A percentile compares a stretch with the other conserved stretches of the same genome.
Evolutionary conservation across 306 rosid genomes (phyloP).

Genomic region (Parietaria judaica): DNA sequence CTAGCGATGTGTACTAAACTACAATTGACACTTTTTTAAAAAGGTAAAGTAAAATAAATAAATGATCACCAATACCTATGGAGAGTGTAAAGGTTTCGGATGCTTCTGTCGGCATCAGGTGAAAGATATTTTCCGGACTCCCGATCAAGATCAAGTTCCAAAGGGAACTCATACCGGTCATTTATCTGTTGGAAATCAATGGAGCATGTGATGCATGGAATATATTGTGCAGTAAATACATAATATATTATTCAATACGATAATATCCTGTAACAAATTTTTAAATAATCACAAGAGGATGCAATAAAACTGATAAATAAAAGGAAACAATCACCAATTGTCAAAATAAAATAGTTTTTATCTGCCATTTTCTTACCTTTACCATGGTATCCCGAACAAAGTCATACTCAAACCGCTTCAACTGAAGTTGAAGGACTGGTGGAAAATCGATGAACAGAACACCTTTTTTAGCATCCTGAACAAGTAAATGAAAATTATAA

Average conservation of each 20-base stretch:
- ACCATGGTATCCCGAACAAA: slow-evolving; percentile 98
- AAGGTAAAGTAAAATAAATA: neutral
- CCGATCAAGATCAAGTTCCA: slow-evolving; percentile 94
- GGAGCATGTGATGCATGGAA: slow-evolving; percentile 9
- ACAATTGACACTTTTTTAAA: neutral
- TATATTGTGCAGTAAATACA: neutral
- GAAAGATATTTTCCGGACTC: slow-evolving; percentile 87
- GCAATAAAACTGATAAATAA: too few species aligned
- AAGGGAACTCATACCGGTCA: slow-evolving; percentile 95
- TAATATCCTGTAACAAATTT: too few species aligned
- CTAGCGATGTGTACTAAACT: neutral
- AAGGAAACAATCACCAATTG: too few species aligned
- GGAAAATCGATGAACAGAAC: slow-evolving; percentile 92
- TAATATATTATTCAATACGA: neutral
- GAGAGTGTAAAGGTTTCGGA: slow-evolving; percentile 91
- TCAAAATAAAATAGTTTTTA: neutral
- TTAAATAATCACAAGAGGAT: too few species aligned
- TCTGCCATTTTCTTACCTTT: slow-evolving; percentile 51
- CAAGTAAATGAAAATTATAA: neutral
- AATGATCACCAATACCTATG: slow-evolving; percentile 53
- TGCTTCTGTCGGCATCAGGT: slow-evolving; percentile 88
- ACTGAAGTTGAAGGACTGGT: slow-evolving; percentile 97
- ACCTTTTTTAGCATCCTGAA: slow-evolving; percentile 98
- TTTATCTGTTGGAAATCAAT: slow-evolving; percentile 59
- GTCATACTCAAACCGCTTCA: slow-evolving; percentile 94